Evolutionary conservation across 257 asterid genomes (phyloP).

Genomic region (Nicotiana obtusifolia): DNA sequence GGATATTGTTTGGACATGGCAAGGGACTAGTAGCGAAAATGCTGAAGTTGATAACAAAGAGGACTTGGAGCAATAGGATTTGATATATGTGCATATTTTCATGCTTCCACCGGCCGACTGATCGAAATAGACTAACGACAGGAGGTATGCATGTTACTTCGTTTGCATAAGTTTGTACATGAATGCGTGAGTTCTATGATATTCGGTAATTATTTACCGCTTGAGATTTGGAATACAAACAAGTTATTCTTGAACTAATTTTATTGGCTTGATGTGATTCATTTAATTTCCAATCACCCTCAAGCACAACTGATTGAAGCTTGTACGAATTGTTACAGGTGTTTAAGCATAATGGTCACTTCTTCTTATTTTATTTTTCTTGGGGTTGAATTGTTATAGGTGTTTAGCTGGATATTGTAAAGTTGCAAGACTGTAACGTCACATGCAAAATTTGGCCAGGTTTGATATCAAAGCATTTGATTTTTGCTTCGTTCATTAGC

Average conservation of each 20-base stretch:
- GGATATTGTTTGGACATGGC: slow-evolving; percentile 33
- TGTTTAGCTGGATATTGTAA: background rate
- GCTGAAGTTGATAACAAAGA: background rate
- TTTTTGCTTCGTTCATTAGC: background rate
- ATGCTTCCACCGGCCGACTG: background rate
- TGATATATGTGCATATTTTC: no score
- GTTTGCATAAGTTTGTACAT: slow-evolving; percentile 13
- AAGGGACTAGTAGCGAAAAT: background rate
- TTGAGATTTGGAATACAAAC: background rate
- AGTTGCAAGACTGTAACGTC: background rate
- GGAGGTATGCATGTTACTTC: slow-evolving; percentile 22
- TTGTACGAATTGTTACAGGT: background rate
- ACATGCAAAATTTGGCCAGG: background rate
- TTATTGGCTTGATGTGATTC: background rate
- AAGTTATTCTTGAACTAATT: background rate
- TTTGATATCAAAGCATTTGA: background rate
- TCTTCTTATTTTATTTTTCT: background rate
- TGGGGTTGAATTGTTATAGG: background rate
- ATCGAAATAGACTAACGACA: slow-evolving; percentile 17
- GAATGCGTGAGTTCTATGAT: no score
- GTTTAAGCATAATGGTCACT: background rate
- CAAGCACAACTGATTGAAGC: background rate
- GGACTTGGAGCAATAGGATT: background rate
- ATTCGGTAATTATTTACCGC: background rate
- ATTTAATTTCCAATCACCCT: background rate